Evolutionary conservation across 306 rosid genomes (phyloP), one percentile per base, ranked within the genome.

Genomic region (Inga leiocalycina): DNA sequence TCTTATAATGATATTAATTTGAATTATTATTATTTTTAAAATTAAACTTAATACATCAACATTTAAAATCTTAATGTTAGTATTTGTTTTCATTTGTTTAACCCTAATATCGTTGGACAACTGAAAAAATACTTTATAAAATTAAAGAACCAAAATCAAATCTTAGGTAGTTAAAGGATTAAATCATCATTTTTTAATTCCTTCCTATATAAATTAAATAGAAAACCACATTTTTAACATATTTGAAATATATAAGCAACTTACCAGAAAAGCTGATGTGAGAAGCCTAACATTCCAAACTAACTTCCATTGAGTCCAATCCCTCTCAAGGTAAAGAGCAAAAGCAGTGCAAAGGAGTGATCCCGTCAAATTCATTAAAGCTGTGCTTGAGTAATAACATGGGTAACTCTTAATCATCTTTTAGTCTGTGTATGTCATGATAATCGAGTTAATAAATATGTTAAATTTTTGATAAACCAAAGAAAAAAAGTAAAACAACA

Each of bases 261-360:
- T 11, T 88, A 86, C 88, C 76, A 88, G 45, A 80, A 85, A 87
- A 27, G 88, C 85, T 3, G 71, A 87, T 0, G 88, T 78, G 3
- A 85, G 62, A 37, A 89, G 86, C 68, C 87, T 78, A 46, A 87
- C n/a, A 78, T 89, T 85, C 88, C 87, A 89, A 4, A 87, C 92
- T 57, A 89, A 54, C 45, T n/a, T 77, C 92, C 87, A 87, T 41
- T 74, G 24, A 48, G 2, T 83, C 80, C 75, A 87, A 49, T 87
- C 89, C 16, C 80, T 87, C 32, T 87, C 85, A 45, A 75, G 1
- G 52, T 86, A 85, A 12, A 87, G 15, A 49, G 89, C 89, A 75
- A 62, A 71, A 10, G 73, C 71, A 41, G 19, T 15, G 8, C 85
- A 83, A 10, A 70, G 0, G 1, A 85, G 1, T 9, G 85, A 12